Percentiles rank a stretch among this genome's conserved stretches.
Evolutionary conservation across 73 alveolate genomes (phyloP).

Genomic region (Tetrahymena malaccensis): DNA sequence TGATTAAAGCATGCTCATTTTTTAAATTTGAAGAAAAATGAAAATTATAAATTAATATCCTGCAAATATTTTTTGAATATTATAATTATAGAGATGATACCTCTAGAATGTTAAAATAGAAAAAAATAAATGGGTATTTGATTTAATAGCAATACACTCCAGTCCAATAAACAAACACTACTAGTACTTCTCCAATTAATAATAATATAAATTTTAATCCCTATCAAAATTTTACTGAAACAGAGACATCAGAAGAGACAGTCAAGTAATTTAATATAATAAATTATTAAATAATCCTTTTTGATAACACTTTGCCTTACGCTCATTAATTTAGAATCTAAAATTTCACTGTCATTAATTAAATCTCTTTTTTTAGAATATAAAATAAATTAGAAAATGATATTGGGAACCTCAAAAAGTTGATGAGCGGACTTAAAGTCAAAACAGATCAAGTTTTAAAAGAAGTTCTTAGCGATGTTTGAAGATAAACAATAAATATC

Average conservation of each 20-base stretch:
- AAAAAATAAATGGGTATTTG: neutral
- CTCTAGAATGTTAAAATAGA: neutral
- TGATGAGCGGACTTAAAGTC: neutral
- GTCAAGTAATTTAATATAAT: neutral
- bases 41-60: too few species aligned
- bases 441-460: neutral
- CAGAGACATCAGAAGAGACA: neutral
- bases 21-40: neutral
- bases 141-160: neutral
- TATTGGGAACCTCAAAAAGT: neutral
- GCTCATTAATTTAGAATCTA: too few species aligned
- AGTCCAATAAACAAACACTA: neutral
- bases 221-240: neutral
- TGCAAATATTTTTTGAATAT: neutral
- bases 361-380: neutral
- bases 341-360: too few species aligned
- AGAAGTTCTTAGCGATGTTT: neutral
- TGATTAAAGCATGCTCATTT: too few species aligned
- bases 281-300: neutral
- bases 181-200: neutral
- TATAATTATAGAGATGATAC: neutral
- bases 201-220: neutral
- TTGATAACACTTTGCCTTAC: too few species aligned
- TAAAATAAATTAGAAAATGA: neutral
- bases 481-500: neutral